Base-by-base conservation (phyloP, 2,329 filamentous ascomycete genomes). In the Aspergillus fischeri region DNA sequence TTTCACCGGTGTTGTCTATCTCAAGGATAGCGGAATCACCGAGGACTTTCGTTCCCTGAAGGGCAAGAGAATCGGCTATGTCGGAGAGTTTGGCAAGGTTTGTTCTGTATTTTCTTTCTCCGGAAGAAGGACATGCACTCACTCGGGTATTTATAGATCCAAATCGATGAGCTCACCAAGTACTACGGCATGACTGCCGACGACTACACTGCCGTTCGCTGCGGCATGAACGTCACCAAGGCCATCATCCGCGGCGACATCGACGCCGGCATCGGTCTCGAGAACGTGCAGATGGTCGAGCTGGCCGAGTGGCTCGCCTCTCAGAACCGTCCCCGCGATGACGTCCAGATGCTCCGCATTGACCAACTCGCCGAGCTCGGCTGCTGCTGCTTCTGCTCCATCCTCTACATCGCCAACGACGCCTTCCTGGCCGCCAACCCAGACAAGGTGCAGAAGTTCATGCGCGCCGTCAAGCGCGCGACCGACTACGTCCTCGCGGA, bases 271-370 rank as follows among this genome's bases (percentile, higher is more conserved):
- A 85, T 90, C 67, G 89, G 89, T 20, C 83, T 92, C 4, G 89
- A 91, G 74, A 92, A 92, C 68, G 88, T 91, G 6, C 89, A 92
- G 74, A 91, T 91, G 88, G 89, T 91, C 47, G 89, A 91, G 74
- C 81, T 92, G 1, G 88, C 89, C 72, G 87, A 90, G 69, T 91
- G 88, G 88, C 85, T 91, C 21, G 80, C 80, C 0, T 60, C 70
- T 0, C 86, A 89, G 70, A 81, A 80, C 63, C 86, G 87, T 1
- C 81, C 84, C 58, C 83, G 82, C 70, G 76, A 78, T 14, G 88
- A 91, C 61, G 89, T 91, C 7, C 86, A 90, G 75, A 91, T 92
- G 88, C 83, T 92, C 20, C 86, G 89, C 66, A 92, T 92, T 68
- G 89, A 92, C 70, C 84, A 91, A 77, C 86, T 92, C 28, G 89